Percentiles rank a stretch among this genome's conserved stretches.
Conservation (phyloP, 1,139 yeast genomes). For the Taphrina deformans region DNA sequence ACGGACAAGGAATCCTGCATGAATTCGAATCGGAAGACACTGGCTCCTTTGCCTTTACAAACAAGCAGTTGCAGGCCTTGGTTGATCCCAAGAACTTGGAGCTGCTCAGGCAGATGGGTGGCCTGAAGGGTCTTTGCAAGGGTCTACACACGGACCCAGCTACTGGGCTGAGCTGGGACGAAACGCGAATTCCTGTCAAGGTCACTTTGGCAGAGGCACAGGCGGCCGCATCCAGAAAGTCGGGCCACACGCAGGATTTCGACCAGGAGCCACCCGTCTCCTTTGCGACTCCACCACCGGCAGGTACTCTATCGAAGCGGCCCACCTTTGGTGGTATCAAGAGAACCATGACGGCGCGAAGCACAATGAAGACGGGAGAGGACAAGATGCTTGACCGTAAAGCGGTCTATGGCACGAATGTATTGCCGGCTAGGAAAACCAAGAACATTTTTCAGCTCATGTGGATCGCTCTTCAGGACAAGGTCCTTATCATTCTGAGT, state of each 20-base stretch:
- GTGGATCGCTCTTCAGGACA: conserved; percentile 85
- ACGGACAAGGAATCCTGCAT: conserved; percentile 4
- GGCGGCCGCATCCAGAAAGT: neutral
- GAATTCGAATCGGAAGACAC: conserved; percentile 27
- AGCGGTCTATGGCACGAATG: conserved; percentile 63
- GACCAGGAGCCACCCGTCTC: neutral
- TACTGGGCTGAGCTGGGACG: conserved; percentile 43
- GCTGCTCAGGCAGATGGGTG: conserved; percentile 46
- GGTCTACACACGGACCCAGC: conserved; percentile 44
- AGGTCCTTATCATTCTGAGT: conserved; percentile 77
- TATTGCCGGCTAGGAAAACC: conserved; percentile 65
- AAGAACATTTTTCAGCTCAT: conserved; percentile 69
- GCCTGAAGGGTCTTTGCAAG: conserved; percentile 43
- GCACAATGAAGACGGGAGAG: conserved; percentile 31
- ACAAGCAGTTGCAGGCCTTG: conserved; percentile 46
- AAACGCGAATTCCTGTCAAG: conserved; percentile 38
- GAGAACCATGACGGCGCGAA: conserved; percentile 13
- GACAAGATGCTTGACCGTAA: conserved; percentile 45
- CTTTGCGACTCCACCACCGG: conserved; percentile 1
- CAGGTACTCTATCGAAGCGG: conserved; percentile 31
- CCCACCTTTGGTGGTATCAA: conserved; percentile 19
- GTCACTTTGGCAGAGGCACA: conserved; percentile 34
- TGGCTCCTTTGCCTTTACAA: conserved; percentile 41
- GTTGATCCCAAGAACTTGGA: conserved; percentile 50
- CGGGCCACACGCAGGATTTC: neutral